These are phyloP conservation scores for Penicillium psychrosexuale DNA, from an alignment of 2,329 filamentous ascomycete genomes.

Conservation along the genomic window DNA sequence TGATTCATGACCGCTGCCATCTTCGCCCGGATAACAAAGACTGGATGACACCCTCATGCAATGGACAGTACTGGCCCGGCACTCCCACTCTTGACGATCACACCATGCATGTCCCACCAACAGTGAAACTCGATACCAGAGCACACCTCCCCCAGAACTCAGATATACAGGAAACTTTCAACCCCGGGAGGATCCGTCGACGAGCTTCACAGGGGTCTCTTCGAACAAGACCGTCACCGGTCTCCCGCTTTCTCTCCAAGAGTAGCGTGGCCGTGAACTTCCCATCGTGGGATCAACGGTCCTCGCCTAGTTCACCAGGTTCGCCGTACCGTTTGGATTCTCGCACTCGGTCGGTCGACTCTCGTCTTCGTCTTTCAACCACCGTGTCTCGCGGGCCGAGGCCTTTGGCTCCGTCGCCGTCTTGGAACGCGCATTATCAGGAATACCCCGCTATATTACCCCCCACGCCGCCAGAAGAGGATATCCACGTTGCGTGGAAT, in stretches of 20 bases:
- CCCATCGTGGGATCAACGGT: conserved; percentile 52
- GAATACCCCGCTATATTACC: conserved; percentile 38
- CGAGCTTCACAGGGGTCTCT: conserved; percentile 39
- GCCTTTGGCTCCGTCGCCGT: conserved; percentile 25
- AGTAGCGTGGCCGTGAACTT: conserved; percentile 46
- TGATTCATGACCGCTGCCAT: conserved; percentile 18
- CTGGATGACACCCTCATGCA: conserved; percentile 35
- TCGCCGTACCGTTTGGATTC: conserved; percentile 25
- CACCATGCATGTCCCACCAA: conserved; percentile 30
- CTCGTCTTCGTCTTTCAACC: conserved; percentile 33
- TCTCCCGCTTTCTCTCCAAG: conserved; percentile 38
- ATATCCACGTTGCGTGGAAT: conserved; percentile 40
- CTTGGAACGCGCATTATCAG: conserved; percentile 25
- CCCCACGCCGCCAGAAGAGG: conserved; percentile 44
- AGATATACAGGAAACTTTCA: conserved; percentile 10
- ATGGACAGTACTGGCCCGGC: conserved; percentile 30
- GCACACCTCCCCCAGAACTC: conserved; percentile 23
- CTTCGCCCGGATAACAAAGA: conserved; percentile 18
- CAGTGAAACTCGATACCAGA: conserved; percentile 22
- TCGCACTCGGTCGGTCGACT: conserved; percentile 28
- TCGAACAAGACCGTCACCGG: conserved; percentile 33
- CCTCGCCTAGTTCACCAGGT: conserved; percentile 25
- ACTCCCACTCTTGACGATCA: conserved; percentile 24
- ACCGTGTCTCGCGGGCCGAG: conserved; percentile 35
- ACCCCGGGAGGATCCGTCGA: conserved; percentile 31